Evolutionary conservation across 2,329 filamentous ascomycete species (phyloP).

Genomic region (Colletotrichum lini): DNA sequence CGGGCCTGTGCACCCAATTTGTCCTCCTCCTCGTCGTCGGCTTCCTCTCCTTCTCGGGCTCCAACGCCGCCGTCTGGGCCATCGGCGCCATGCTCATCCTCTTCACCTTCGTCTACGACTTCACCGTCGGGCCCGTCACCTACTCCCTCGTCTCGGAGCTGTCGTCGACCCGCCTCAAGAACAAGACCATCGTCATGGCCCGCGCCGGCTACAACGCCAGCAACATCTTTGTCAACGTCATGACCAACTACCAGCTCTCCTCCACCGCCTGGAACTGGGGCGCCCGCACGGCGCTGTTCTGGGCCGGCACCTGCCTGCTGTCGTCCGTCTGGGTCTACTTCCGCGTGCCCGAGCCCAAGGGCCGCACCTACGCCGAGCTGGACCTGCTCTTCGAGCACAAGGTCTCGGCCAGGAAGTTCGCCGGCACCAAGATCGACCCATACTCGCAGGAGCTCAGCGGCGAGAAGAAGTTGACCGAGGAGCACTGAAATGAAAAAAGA

Average conservation of each 20-base stretch:
- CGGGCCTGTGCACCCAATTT: slow-evolving; percentile 59
- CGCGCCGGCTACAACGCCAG: slow-evolving; percentile 63
- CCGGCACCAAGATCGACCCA: slow-evolving; percentile 55
- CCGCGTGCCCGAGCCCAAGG: slow-evolving; percentile 68
- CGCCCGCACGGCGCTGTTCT: slow-evolving; percentile 63
- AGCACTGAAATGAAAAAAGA: slow-evolving; percentile 1
- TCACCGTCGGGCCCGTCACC: slow-evolving; percentile 68
- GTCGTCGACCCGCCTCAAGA: slow-evolving; percentile 67
- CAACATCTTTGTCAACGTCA: slow-evolving; percentile 65
- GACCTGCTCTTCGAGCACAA: slow-evolving; percentile 58
- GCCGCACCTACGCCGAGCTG: slow-evolving; percentile 60
- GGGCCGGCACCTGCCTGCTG: slow-evolving; percentile 63
- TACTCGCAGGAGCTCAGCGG: slow-evolving; percentile 46
- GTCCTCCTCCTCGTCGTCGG: slow-evolving; percentile 58
- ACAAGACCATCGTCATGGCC: slow-evolving; percentile 69
- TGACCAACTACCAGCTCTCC: slow-evolving; percentile 64
- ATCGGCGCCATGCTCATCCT: slow-evolving; percentile 64
- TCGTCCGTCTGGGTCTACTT: slow-evolving; percentile 66
- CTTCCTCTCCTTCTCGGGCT: slow-evolving; percentile 53
- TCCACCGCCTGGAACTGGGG: slow-evolving; percentile 63
- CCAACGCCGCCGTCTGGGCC: slow-evolving; percentile 57
- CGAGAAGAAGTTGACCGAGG: slow-evolving; percentile 37
- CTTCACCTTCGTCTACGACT: slow-evolving; percentile 68
- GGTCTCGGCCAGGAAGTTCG: slow-evolving; percentile 58
- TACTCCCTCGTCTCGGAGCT: slow-evolving; percentile 68